These are phyloP conservation scores for Apiospora koreana DNA, from an alignment of 2,329 filamentous ascomycete genomes.

Conservation along the genomic window DNA sequence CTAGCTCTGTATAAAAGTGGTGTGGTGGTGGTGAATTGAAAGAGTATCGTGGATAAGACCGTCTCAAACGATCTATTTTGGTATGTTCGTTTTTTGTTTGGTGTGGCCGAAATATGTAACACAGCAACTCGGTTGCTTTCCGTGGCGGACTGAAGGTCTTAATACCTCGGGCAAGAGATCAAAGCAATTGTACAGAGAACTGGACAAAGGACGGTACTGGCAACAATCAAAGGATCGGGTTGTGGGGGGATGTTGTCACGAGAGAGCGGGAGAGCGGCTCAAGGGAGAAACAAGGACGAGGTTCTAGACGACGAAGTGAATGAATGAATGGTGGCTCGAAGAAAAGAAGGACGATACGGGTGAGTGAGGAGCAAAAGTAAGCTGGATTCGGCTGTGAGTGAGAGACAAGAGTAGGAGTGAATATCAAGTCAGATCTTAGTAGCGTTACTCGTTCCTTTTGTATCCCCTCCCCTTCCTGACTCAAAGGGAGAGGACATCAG, in stretches of 20 bases:
- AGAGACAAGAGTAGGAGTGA: not conserved
- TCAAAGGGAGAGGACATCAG: not conserved
- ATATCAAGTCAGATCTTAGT: not conserved
- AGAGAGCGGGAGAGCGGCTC: not conserved
- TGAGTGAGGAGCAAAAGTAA: not conserved
- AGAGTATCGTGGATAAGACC: not conserved
- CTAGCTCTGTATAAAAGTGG: not conserved
- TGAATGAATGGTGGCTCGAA: slow-evolving; percentile 1
- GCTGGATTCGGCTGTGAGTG: not conserved
- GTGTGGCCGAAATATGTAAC: not conserved
- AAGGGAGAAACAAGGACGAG: not conserved
- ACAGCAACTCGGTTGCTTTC: not conserved
- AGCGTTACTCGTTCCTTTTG: not conserved
- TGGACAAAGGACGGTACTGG: not conserved
- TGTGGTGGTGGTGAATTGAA: not conserved
- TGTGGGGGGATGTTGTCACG: not conserved
- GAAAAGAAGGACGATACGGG: slow-evolving; percentile 5
- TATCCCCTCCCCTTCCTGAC: not conserved
- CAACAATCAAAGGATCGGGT: not conserved
- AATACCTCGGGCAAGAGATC: not conserved
- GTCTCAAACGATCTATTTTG: slow-evolving; percentile 14
- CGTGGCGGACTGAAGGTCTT: slow-evolving; percentile 1
- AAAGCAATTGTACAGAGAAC: not conserved
- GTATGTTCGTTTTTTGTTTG: not conserved
- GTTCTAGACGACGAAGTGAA: not conserved